Conservation (phyloP, 2,329 filamentous ascomycete species). For the Grosmannia serpens region DNA sequence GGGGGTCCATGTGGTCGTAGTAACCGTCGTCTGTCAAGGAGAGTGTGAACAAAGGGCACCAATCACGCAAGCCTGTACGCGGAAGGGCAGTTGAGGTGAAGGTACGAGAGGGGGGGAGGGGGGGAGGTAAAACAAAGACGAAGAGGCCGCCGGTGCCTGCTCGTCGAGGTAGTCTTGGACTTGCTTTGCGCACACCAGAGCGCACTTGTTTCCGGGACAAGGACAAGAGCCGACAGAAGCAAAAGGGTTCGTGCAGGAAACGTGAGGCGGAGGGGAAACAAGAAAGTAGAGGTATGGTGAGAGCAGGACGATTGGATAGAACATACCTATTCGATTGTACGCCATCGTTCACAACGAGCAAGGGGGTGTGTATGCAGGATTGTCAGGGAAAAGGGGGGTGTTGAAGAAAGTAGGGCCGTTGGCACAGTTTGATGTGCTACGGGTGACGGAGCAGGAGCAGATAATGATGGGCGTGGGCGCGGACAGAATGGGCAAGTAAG, state of each 20-base stretch:
- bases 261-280: neutral
- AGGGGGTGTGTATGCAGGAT: neutral
- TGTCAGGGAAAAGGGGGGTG: neutral
- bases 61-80: neutral
- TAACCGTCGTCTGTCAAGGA: slow-evolving; percentile 42
- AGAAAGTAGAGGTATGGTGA: neutral
- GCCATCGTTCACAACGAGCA: slow-evolving; percentile 38
- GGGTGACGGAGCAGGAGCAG: neutral
- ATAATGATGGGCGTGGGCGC: neutral
- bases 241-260: neutral
- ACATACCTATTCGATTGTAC: slow-evolving; percentile 65
- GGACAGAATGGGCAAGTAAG: neutral
- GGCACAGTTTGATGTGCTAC: neutral
- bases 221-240: neutral
- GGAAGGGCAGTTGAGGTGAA: neutral
- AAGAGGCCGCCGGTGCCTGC: neutral
- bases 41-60: neutral
- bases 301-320: neutral
- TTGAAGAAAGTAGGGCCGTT: neutral
- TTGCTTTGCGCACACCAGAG: neutral
- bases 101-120: neutral
- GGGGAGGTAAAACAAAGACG: neutral
- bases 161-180: neutral
- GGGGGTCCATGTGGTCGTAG: slow-evolving; percentile 47
- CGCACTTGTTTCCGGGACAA: neutral